Percentiles rank a stretch among this genome's conserved stretches.
phyloP scores from a whole-genome alignment of 2,329 filamentous ascomycete genomes.

The Pezicula rhizophila region DNA sequence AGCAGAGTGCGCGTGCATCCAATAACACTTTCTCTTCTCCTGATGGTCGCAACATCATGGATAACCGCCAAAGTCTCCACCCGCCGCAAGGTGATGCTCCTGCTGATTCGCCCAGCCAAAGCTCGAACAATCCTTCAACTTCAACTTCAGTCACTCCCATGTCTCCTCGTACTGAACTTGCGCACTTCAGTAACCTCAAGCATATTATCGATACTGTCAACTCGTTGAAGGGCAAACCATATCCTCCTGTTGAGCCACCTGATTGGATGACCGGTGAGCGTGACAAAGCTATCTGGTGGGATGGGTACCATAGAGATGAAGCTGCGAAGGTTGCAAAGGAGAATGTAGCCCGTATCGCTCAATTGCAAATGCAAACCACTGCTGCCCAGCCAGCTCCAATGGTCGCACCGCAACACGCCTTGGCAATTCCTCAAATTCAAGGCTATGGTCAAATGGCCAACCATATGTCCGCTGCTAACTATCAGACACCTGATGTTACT shows the following conservation, averaged over 20 bases:
- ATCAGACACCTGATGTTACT: slow-evolving; percentile 13
- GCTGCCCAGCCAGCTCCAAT: slow-evolving; percentile 20
- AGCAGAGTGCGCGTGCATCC: slow-evolving; percentile 11
- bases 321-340: slow-evolving; percentile 33
- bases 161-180: slow-evolving; percentile 12
- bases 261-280: slow-evolving; percentile 43
- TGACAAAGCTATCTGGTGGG: slow-evolving; percentile 46
- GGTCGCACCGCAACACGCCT: slow-evolving; percentile 15
- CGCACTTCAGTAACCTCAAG: slow-evolving; percentile 15
- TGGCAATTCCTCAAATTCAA: slow-evolving; percentile 9
- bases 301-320: slow-evolving; percentile 36
- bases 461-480: slow-evolving; percentile 1
- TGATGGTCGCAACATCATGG: neutral
- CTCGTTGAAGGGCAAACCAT: slow-evolving; percentile 39
- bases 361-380: slow-evolving; percentile 11
- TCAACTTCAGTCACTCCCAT: neutral
- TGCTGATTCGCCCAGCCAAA: neutral
- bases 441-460: slow-evolving; percentile 10
- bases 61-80: neutral
- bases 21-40: slow-evolving; percentile 1
- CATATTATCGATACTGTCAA: slow-evolving; percentile 28
- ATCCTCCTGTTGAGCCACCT: slow-evolving; percentile 45
- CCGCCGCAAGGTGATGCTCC: neutral
- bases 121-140: neutral
- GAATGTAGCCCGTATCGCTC: slow-evolving; percentile 28